phyloP scores from a whole-genome alignment of 2,329 filamentous ascomycete species.

The Emericellopsis atlantica region DNA sequence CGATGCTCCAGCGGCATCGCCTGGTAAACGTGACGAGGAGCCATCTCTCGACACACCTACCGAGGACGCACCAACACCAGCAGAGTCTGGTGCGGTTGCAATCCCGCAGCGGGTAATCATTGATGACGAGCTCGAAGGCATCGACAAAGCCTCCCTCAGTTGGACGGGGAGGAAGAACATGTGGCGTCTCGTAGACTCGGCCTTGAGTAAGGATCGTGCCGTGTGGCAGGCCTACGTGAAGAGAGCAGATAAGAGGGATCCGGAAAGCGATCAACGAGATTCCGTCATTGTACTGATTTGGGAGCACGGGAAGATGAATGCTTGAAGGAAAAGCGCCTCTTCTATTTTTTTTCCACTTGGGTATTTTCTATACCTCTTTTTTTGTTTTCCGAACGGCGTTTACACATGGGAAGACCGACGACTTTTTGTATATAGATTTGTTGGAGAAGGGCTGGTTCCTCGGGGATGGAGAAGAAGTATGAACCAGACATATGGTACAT shows the following conservation, averaged over 20 bases:
- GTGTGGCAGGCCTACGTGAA: constrained; percentile 36
- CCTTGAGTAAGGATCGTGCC: constrained; percentile 17
- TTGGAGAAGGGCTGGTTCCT: too few relatives aligned
- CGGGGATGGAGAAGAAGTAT: too few relatives aligned
- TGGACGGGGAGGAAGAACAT: constrained; percentile 22
- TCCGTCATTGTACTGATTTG: constrained; percentile 28
- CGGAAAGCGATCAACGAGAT: constrained; percentile 9
- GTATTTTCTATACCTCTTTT: too few relatives aligned
- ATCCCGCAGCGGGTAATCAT: constrained; percentile 17
- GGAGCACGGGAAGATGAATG: constrained; percentile 11
- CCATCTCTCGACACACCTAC: not conserved
- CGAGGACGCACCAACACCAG: not conserved
- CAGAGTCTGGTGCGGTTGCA: not conserved
- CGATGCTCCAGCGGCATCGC: not conserved
- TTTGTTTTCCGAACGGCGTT: too few relatives aligned
- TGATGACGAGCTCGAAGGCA: constrained; percentile 10
- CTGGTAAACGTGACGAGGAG: not conserved
- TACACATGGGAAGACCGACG: too few relatives aligned
- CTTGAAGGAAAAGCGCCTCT: not conserved
- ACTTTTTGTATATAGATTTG: too few relatives aligned
- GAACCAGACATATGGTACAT: too few relatives aligned
- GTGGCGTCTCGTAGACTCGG: constrained; percentile 28
- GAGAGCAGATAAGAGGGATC: constrained; percentile 8
- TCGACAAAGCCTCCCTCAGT: constrained; percentile 16
- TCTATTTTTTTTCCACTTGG: too few relatives aligned